phyloP scores from a whole-genome alignment of 768 basidiomycete genomes.

The Suillus paluster region DNA sequence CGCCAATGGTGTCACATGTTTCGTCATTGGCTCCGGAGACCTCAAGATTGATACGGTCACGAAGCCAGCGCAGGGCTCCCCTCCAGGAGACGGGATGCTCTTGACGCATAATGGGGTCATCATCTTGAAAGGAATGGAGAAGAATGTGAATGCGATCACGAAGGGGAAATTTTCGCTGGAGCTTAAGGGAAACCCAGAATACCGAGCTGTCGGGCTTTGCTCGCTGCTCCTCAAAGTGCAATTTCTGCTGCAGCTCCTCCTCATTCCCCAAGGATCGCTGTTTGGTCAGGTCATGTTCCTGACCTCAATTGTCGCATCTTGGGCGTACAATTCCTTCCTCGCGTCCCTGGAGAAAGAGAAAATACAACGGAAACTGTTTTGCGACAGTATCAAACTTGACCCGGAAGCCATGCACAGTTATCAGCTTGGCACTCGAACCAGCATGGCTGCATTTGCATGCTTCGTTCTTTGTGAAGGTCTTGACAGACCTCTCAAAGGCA shows the following conservation, averaged over 20 bases:
- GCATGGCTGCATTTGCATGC: conserved; percentile 28
- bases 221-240: conserved; percentile 32
- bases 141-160: conserved; percentile 29
- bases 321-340: conserved; percentile 35
- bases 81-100: conserved; percentile 31
- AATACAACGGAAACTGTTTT: conserved; percentile 25
- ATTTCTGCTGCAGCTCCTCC: conserved; percentile 36
- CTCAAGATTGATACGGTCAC: conserved; percentile 22
- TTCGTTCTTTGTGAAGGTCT: conserved; percentile 27
- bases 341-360: conserved; percentile 35
- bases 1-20: conserved; percentile 31
- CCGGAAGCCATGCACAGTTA: conserved; percentile 16
- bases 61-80: conserved; percentile 18
- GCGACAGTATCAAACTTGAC: neutral
- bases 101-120: conserved; percentile 21
- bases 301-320: conserved; percentile 30
- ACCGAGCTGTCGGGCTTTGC: conserved; percentile 19
- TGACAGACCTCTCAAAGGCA: conserved; percentile 4
- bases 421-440: conserved; percentile 26
- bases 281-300: conserved; percentile 40
- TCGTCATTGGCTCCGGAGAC: conserved; percentile 28
- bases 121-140: conserved; percentile 30
- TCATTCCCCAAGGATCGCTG: conserved; percentile 35
- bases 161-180: conserved; percentile 29
- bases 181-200: conserved; percentile 13